Base-by-base conservation (phyloP, 768 basidiomycete genomes). In the Suillus cothurnatus region DNA sequence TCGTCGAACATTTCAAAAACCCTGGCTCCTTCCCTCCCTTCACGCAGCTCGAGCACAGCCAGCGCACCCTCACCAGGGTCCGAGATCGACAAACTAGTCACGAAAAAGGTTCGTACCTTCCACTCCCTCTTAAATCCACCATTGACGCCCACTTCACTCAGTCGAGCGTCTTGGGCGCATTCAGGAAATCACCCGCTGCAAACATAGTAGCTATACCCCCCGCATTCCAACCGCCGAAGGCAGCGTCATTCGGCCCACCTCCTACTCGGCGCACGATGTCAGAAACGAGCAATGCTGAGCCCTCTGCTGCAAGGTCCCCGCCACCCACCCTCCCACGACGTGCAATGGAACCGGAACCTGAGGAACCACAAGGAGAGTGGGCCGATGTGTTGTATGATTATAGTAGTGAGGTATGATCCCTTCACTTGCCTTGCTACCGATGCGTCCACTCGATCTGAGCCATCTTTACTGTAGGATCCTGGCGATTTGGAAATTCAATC, bases 311-410 rank as follows among this genome's bases (percentile, higher is more conserved):
- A 1, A 70, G 70, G 19, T 66, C 71, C 57, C 64, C 71, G 43
- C 76, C 68, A 64, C 72, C 56, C 74, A 71, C 72, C 7, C 77
- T 56, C 59, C 62, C 64, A 9, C 52, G 64, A 28, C 66, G 61
- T 23, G 64, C 61, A 38, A 53, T 41, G 7, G 55, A 32, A 26
- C 77, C 66, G 34, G 74, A 79, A 67, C 72, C 73, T 3, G 80
- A 80, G 53, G 80, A 77, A 59, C 70, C 70, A 11, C 70, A 77
- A 41, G 91, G 90, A 5, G 89, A 91, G 66, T 94, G 92, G 92
- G 91, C 86, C 19, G 87, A 93, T 70, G 92, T 81, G 6, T 69
- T 92, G 74, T 94, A 93, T 71, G 91, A 91, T 66, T 94, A 91
- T 78, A 78, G 78, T 50, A 88, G 91, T 60, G 79, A 80, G 70